Base-by-base conservation (phyloP, 768 basidiomycete species). In the Leucocoprinus leucothites region DNA sequence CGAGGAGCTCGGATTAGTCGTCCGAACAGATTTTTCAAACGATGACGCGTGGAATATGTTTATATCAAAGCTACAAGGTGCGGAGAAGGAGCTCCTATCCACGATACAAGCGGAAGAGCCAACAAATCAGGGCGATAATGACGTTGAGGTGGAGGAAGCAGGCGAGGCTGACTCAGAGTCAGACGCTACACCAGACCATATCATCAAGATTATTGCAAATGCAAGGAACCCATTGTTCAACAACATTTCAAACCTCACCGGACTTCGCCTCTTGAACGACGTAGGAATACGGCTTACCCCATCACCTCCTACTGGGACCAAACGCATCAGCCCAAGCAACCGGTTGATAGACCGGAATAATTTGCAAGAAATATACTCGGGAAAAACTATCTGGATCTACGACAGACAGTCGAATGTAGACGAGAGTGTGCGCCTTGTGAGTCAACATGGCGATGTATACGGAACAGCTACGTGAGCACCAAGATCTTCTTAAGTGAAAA, bases 361-460 rank as follows among this genome's bases (percentile, higher is more conserved):
- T 2, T 83, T 82, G 79, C 89, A 91, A 68, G 90, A 91, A 66
- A 74, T 83, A 14, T 92, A 91, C 63, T 63, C 65, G 2, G 89
- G 90, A 9, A 79, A 81, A 61, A 79, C 74, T 28, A 60, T 91
- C 21, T 91, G 90, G 90, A 77, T 91, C 49, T 92, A 90, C 63
- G 89, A 91, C 62, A 61, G 73, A 6, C 71, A 68, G 60, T 89
- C 88, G 9, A 87, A 88, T 62, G 52, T 49, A 13, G 89, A 91
- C 67, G 79, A 80, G 57, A 87, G 82, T 57, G 84, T 78, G 50
- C 77, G 88, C 45, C 71, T 87, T n/a, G 80, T 92, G 9, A 82
- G 77, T 62, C 80, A 79, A 59, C 63, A 71, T 51, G 78, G 81
- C n/a, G 80, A 84, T 58, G 67, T 83, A 58, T 90, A 90, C 61